Evolutionary conservation across 805 yeast genomes (phyloP).

Genomic region (Saccharomycopsis guyanensis): DNA sequence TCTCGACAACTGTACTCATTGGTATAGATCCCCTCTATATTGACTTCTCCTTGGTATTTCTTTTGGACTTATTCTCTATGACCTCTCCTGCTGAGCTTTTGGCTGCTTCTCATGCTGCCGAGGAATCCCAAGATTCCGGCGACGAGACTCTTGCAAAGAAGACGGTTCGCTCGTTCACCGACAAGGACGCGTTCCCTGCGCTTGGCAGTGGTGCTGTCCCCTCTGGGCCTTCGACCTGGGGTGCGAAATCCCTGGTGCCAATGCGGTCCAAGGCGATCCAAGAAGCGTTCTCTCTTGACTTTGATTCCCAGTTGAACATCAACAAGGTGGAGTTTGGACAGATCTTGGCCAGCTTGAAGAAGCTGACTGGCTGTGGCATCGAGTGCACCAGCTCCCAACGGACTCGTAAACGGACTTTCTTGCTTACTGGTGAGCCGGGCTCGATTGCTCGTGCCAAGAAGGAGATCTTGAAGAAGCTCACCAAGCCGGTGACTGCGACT

Average conservation of each 20-base stretch:
- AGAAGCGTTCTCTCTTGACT: constrained; percentile 70
- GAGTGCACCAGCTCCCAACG: constrained; percentile 77
- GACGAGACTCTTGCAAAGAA: background rate
- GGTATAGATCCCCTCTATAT: no score
- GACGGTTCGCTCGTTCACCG: constrained; percentile 31
- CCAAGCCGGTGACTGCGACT: constrained; percentile 58
- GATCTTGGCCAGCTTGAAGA: constrained; percentile 55
- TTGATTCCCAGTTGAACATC: constrained; percentile 58
- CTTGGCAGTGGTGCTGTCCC: constrained; percentile 36
- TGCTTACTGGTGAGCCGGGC: constrained; percentile 67
- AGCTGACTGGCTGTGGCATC: constrained; percentile 53
- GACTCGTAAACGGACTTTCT: constrained; percentile 72
- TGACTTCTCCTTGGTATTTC: background rate
- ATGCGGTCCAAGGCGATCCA: constrained; percentile 57
- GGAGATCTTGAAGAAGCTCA: constrained; percentile 65
- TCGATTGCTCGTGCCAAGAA: constrained; percentile 65
- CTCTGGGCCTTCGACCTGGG: constrained; percentile 22
- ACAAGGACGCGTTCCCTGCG: constrained; percentile 47
- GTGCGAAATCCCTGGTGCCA: constrained; percentile 31
- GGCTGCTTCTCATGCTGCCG: constrained; percentile 30
- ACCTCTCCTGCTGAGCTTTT: constrained; percentile 35
- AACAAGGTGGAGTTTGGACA: constrained; percentile 60
- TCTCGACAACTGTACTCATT: no score
- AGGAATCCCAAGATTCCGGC: background rate
- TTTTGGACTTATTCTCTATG: constrained; percentile 22